Evolutionary conservation across 2,329 filamentous ascomycete genomes (phyloP), one percentile per base, ranked within the genome.

Genomic region (Penicillium occitanis): DNA sequence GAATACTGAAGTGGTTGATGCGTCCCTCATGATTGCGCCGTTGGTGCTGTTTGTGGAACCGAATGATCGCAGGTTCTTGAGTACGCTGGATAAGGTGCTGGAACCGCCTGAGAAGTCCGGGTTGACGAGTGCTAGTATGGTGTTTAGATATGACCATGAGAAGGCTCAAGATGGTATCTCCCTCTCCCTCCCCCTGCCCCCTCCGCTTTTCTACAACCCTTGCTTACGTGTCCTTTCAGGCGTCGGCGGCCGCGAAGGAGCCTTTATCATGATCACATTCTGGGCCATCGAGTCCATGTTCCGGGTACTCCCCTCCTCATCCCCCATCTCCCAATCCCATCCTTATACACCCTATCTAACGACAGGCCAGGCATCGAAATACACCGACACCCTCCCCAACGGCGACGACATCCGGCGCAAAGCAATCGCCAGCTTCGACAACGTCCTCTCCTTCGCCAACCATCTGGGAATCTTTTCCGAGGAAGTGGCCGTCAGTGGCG

Each of bases 231-330:
- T 66, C 68, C 67, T 25, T 62, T 65, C 69, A 90, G 89, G 90
- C 35, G 89, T 93, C 8, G 89, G 90, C 44, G 90, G 90, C 19
- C 83, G 85, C 61, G 90, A 93, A 77, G 91, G 91, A 25, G 90
- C 90, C 22, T 93, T 93, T 74, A 88, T 85, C 72, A 92, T 93
- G 90, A 92, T 90, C 73, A 93, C 90, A 0, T 93, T 93, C 75
- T 93, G 91, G 91, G 85, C 92, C 0, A 89, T 93, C 13, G 91
- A 93, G 77, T 90, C 90, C 28, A 84, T 93, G 78, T 91, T 90
- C 35, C 84, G 90, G 37, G 90, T 90, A 69, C n/a, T 11, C 35
- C 28, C 30, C 2, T n/a, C 28, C 17, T 19, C 19, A 19, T 19
- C 19, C 33, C n/a, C 10, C 10, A 13, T 48, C 22, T 3, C 46